A percentile compares a stretch with the other conserved stretches of the same genome.
phyloP scores from a whole-genome alignment of 371 early-diverging fungal genomes.

The Mortierella sp. region DNA sequence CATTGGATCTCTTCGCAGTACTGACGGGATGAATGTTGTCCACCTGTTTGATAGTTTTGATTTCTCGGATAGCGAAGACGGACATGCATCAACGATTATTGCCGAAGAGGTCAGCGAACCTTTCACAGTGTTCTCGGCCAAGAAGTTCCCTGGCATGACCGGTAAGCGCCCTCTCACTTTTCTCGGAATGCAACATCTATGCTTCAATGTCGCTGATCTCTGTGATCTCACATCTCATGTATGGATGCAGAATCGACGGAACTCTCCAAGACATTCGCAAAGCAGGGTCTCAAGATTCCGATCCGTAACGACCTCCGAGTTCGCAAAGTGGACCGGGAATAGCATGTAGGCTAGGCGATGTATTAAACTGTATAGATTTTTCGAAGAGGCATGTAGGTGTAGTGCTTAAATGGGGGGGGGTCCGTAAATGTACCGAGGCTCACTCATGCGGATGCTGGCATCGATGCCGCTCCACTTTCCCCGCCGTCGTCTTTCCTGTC shows the following conservation, averaged over 20 bases:
- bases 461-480: too few relatives aligned
- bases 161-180: conserved; percentile 51
- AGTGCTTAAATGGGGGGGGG: neutral
- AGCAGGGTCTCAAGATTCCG: conserved; percentile 93
- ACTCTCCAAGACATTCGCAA: conserved; percentile 88
- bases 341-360: too few relatives aligned
- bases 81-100: conserved; percentile 64
- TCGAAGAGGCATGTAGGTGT: too few relatives aligned
- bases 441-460: too few relatives aligned
- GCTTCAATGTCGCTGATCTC: conserved; percentile 7
- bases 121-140: conserved; percentile 86
- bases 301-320: conserved; percentile 81
- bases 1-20: too few relatives aligned
- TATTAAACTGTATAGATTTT: too few relatives aligned
- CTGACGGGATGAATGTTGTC: neutral
- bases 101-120: conserved; percentile 69
- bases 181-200: neutral
- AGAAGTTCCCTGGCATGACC: conserved; percentile 92
- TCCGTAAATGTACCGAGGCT: too few relatives aligned
- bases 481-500: too few relatives aligned
- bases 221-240: neutral
- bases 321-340: conserved; percentile 44
- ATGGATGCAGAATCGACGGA: conserved; percentile 82
- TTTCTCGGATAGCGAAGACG: conserved; percentile 60
- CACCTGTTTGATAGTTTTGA: conserved; percentile 17